Evolutionary conservation across 768 basidiomycete species (phyloP), one percentile per base, ranked within the genome.

Genomic region (Mycena latifolia): DNA sequence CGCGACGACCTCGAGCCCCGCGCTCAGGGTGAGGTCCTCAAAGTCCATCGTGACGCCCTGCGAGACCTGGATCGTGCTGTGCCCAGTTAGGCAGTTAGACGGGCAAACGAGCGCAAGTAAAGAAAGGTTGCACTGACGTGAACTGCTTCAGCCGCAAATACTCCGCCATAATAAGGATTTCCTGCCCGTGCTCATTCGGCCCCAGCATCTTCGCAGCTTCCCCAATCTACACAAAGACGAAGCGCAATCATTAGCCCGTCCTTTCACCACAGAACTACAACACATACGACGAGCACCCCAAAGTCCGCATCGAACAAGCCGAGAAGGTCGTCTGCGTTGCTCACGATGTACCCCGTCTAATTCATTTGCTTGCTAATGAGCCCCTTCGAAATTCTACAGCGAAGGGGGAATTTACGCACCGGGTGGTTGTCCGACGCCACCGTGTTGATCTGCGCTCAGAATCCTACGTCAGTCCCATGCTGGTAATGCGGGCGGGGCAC

Each of bases 271-370:
- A 15, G 28, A 33, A n/a, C n/a, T n/a, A 39, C 6, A 17, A 5
- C 18, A 69, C 69, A 17, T 60, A 69, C 84, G 50, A 91, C 87
- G 39, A 91, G 78, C 69, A 92, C 80, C 73, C 92, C 92, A 71
- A 85, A 89, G 70, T 92, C 91, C 5, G 90, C 92, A 72, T 93
- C 92, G 73, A 95, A 94, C 37, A 94, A 76, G 3, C 86, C 84
- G 5, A 95, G 81, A 3, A 94, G 80, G 73, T 95, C 93, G 70
- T 94, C 89, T 1, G 92, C 88, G 72, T 92, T 91, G 58, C 90
- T 92, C 22, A 94, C 88, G 65, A 93, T 91, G 75, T 92, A 92
- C 0, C 92, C 92, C 12, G 88, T 86, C 84, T 84, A 67, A 31
- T 24, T 31, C 5, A 14, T 3, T 18, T 14, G 39, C 33, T n/a